Percentiles rank a stretch among this genome's conserved stretches.
phyloP scores from a whole-genome alignment of 257 asterid species.

The Solanum commersonii region DNA sequence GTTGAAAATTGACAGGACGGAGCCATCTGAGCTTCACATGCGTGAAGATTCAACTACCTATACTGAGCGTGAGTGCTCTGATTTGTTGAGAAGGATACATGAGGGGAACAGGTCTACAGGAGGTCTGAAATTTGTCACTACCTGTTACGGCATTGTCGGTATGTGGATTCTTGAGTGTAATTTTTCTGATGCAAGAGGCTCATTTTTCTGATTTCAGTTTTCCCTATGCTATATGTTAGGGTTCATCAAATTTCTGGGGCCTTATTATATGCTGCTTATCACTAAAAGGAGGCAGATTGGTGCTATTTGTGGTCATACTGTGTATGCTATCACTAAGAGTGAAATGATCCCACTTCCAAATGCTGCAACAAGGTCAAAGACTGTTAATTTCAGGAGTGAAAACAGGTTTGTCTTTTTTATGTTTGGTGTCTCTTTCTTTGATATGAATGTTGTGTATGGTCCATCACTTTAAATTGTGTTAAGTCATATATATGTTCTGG shows the following conservation, averaged over 20 bases:
- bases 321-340: slow-evolving; percentile 72
- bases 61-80: slow-evolving; percentile 83
- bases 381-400: slow-evolving; percentile 56
- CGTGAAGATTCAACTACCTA: slow-evolving; percentile 79
- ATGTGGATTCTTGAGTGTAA: slow-evolving; percentile 13
- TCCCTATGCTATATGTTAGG: slow-evolving; percentile 41
- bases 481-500: background rate
- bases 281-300: slow-evolving; percentile 91
- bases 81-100: slow-evolving; percentile 74
- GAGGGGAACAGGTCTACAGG: slow-evolving; percentile 87
- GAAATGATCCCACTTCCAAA: slow-evolving; percentile 78
- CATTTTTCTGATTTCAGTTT: background rate
- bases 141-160: slow-evolving; percentile 98
- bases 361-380: slow-evolving; percentile 46
- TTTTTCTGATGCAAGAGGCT: background rate
- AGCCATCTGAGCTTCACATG: slow-evolving; percentile 68
- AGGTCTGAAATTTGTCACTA: slow-evolving; percentile 80
- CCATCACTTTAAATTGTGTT: background rate
- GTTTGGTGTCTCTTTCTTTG: background rate
- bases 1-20: slow-evolving; percentile 79
- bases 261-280: slow-evolving; percentile 85
- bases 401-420: slow-evolving; percentile 41
- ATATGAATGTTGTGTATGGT: background rate
- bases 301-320: slow-evolving; percentile 71
- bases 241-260: slow-evolving; percentile 83